These are phyloP conservation scores for Chrysanthemum seticuspe DNA, from an alignment of 129 eudicot genomes.

Conservation along the genomic window DNA sequence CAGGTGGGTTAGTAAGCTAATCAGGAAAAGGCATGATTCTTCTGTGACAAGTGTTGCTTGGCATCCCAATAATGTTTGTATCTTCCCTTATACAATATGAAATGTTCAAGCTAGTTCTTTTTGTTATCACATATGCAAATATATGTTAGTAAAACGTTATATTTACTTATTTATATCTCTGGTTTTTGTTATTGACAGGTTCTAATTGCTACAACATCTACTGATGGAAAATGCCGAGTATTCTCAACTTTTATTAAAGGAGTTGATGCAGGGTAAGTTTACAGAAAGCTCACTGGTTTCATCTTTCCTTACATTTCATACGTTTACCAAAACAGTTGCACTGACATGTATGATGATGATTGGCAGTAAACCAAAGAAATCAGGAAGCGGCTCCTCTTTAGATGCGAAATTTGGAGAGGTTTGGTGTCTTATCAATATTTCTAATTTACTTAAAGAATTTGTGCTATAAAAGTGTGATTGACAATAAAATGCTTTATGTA, in stretches of 20 bases:
- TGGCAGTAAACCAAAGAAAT: slow-evolving; percentile 51
- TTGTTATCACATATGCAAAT: neutral
- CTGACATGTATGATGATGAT: slow-evolving; percentile 20
- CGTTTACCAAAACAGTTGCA: slow-evolving; percentile 16
- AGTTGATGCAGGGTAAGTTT: slow-evolving; percentile 79
- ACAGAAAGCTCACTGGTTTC: slow-evolving; percentile 18
- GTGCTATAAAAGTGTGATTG: slow-evolving; percentile 15
- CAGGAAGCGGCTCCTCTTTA: slow-evolving; percentile 58
- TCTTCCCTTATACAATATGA: slow-evolving; percentile 13
- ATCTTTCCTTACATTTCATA: slow-evolving; percentile 9
- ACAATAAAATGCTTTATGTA: neutral
- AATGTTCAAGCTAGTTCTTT: slow-evolving; percentile 15
- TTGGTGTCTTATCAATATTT: slow-evolving; percentile 5
- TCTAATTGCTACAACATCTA: slow-evolving; percentile 92
- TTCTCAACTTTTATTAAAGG: slow-evolving; percentile 96
- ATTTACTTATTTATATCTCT: neutral
- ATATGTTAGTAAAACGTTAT: slow-evolving; percentile 5
- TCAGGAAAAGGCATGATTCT: slow-evolving; percentile 90
- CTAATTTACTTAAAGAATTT: neutral
- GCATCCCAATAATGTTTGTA: slow-evolving; percentile 94
- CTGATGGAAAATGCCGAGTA: slow-evolving; percentile 95
- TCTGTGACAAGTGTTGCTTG: slow-evolving; percentile 97
- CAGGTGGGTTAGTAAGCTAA: slow-evolving; percentile 99
- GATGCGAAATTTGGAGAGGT: slow-evolving; percentile 97
- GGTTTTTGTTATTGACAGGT: slow-evolving; percentile 37